These are phyloP conservation scores for Panicum virgatum DNA, from an alignment of 202 grass and related monocot species.

Conservation along the genomic window DNA sequence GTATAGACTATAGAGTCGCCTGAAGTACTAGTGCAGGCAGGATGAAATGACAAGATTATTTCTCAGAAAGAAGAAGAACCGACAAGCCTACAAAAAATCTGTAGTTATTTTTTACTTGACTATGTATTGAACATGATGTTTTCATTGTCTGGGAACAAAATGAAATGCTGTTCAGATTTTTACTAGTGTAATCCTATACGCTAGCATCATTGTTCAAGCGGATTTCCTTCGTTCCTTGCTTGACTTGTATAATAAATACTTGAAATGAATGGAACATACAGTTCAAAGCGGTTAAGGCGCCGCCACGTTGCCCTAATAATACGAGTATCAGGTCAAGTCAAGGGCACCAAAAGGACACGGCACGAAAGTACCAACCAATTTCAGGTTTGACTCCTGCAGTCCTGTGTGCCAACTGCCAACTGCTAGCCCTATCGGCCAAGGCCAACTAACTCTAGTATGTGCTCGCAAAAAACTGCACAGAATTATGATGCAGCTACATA, in stretches of 20 bases:
- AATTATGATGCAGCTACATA: neutral
- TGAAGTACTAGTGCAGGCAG: no score
- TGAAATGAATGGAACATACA: neutral
- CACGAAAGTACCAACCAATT: neutral
- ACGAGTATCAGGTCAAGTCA: constrained; percentile 13
- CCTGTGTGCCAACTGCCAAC: neutral
- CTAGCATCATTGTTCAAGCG: neutral
- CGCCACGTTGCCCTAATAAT: neutral
- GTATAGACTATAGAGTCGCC: no score
- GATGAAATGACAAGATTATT: neutral
- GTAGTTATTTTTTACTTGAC: neutral
- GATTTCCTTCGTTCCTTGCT: neutral
- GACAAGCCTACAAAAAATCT: no score
- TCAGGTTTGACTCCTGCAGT: neutral
- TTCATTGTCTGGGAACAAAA: neutral
- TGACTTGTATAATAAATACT: neutral
- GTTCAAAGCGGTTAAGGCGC: neutral
- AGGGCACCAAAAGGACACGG: neutral
- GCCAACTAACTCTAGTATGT: neutral
- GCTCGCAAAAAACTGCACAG: neutral
- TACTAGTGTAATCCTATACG: no score
- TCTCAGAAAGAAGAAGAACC: no score
- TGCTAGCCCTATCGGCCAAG: neutral
- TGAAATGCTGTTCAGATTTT: neutral
- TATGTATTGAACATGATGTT: neutral